Evolutionary conservation across 1,284 basidiomycete genomes (phyloP).

Genomic region (Dichomitus squalens): DNA sequence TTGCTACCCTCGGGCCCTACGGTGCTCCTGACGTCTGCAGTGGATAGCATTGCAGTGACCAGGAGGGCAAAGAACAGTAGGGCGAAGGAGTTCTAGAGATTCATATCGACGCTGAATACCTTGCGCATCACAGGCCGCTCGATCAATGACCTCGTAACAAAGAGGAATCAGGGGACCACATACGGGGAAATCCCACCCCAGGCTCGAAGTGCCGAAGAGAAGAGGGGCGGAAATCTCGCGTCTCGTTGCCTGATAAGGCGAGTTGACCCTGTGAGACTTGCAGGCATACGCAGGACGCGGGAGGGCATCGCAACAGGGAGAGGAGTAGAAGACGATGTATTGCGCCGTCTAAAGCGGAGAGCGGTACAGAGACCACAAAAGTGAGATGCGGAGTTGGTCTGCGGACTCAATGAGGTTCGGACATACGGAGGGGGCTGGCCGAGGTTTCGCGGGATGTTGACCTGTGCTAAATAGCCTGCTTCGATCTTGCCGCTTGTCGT

Average conservation of each 20-base stretch:
- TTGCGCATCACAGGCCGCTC: slow-evolving; percentile 24
- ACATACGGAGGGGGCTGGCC: slow-evolving; percentile 17
- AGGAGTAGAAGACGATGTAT: background rate
- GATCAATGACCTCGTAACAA: slow-evolving; percentile 19
- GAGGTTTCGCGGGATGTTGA: slow-evolving; percentile 18
- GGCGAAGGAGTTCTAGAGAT: slow-evolving; percentile 13
- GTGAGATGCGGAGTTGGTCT: slow-evolving; percentile 8
- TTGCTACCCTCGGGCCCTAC: slow-evolving; percentile 17
- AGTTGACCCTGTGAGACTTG: slow-evolving; percentile 12
- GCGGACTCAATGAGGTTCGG: background rate
- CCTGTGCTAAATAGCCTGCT: slow-evolving; percentile 8
- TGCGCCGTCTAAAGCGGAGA: slow-evolving; percentile 18
- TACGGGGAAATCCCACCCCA: slow-evolving; percentile 9
- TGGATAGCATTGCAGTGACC: slow-evolving; percentile 11
- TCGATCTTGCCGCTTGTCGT: slow-evolving; percentile 17
- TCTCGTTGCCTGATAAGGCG: slow-evolving; percentile 12
- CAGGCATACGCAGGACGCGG: background rate
- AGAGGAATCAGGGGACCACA: slow-evolving; percentile 18
- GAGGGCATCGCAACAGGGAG: background rate
- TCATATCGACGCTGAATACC: slow-evolving; percentile 18
- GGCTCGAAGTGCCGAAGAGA: slow-evolving; percentile 7
- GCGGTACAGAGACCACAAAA: slow-evolving; percentile 2
- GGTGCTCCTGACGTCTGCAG: slow-evolving; percentile 9
- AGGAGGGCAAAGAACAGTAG: slow-evolving; percentile 15
- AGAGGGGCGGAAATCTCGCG: slow-evolving; percentile 3